Evolutionary conservation across 768 basidiomycete species (phyloP).

Genomic region (Tricholoma matsutake): DNA sequence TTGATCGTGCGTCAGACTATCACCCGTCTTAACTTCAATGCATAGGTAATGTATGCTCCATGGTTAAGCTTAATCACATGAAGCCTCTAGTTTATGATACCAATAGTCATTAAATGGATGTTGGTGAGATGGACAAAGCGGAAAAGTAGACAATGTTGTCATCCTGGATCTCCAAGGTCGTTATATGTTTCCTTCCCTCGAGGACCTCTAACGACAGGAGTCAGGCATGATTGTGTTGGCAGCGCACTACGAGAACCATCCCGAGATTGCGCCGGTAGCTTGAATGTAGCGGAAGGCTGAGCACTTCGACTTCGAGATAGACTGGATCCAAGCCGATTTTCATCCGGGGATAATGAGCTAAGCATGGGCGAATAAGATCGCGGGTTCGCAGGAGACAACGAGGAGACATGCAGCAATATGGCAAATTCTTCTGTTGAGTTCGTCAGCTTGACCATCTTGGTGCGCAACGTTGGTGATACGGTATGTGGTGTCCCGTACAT

Average conservation of each 20-base stretch:
- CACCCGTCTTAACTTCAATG: too few species aligned
- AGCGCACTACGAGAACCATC: conserved; percentile 50
- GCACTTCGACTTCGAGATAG: conserved; percentile 60
- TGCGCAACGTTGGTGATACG: conserved; percentile 52
- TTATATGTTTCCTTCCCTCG: conserved; percentile 12
- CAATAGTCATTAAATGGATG: neutral
- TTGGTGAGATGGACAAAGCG: neutral
- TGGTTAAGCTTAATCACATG: neutral
- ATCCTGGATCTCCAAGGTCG: conserved; percentile 14
- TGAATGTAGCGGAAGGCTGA: conserved; percentile 42
- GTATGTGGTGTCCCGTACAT: conserved; percentile 57
- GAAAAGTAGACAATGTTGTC: neutral
- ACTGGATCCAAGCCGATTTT: conserved; percentile 48
- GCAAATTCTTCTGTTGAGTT: conserved; percentile 86
- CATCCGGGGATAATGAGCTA: conserved; percentile 34
- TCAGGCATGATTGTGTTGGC: conserved; percentile 18
- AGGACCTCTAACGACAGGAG: conserved; percentile 10
- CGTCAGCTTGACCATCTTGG: conserved; percentile 71
- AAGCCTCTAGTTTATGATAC: neutral
- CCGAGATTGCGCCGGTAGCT: conserved; percentile 30
- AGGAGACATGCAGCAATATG: conserved; percentile 82
- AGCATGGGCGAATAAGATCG: conserved; percentile 63
- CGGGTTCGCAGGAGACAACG: conserved; percentile 59
- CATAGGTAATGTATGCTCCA: neutral
- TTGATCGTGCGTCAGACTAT: neutral